Evolutionary conservation across 257 asterid species (phyloP).

Genomic region (Ligustrum vulgare): DNA sequence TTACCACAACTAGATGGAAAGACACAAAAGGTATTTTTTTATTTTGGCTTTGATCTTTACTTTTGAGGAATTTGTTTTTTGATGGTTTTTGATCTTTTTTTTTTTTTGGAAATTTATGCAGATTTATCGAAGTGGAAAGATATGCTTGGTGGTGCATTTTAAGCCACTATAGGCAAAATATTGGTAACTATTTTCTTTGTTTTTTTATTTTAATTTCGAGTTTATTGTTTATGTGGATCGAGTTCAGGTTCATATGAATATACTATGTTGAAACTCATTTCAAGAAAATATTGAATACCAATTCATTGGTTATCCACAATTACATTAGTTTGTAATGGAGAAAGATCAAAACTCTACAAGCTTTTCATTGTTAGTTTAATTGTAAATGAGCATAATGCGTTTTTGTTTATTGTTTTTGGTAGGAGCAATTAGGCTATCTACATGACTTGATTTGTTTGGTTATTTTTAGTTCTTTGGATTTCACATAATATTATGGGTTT

Average conservation of each 20-base stretch:
- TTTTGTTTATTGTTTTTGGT: not conserved
- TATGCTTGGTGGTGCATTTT: constrained; percentile 57
- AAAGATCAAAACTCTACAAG: not conserved
- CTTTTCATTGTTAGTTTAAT: too few species aligned
- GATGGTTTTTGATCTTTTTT: not conserved
- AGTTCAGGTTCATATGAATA: too few species aligned
- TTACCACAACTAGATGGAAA: constrained; percentile 53
- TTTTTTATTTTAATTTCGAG: not conserved
- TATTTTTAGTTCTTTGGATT: too few species aligned
- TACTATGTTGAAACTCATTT: not conserved
- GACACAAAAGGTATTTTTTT: constrained; percentile 41
- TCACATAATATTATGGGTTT: too few species aligned
- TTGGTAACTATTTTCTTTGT: constrained; percentile 29
- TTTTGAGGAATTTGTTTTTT: not conserved
- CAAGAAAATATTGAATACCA: not conserved
- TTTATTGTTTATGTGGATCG: too few species aligned
- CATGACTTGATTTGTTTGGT: too few species aligned
- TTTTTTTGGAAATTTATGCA: constrained; percentile 9
- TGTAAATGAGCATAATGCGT: not conserved
- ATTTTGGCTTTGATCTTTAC: not conserved
- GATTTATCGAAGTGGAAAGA: constrained; percentile 60
- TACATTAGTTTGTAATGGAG: not conserved
- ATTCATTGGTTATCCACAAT: not conserved
- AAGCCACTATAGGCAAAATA: constrained; percentile 57
- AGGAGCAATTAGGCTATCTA: not conserved